Conservation (phyloP, 2,329 filamentous ascomycete genomes). For the Fusarium annulatum region DNA sequence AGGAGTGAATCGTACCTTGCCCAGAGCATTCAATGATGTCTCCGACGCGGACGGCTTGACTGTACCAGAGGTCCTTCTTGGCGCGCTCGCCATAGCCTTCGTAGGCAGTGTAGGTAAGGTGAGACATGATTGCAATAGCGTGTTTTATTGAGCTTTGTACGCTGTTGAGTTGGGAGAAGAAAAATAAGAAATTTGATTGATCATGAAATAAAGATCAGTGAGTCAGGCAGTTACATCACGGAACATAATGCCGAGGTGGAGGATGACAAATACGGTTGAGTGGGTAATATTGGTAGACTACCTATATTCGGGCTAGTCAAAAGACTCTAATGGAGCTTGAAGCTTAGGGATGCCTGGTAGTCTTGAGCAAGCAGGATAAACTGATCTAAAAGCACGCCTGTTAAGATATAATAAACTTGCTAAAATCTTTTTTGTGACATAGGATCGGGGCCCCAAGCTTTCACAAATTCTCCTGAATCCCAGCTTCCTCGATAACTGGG, state of each 20-base stretch:
- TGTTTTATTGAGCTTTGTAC: rapidly evolving
- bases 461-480: too few species aligned
- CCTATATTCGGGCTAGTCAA: not conserved
- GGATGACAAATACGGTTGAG: not conserved
- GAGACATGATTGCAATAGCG: not conserved
- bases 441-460: not conserved
- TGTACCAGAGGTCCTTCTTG: not conserved
- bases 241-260: not conserved
- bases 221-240: not conserved
- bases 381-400: not conserved
- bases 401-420: rapidly evolving
- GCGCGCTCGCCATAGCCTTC: not conserved
- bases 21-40: not conserved
- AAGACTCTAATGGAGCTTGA: too few species aligned
- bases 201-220: not conserved
- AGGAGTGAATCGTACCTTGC: rapidly evolving
- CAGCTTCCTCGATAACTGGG: not conserved
- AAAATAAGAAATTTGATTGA: rapidly evolving
- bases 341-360: not conserved
- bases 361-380: not conserved
- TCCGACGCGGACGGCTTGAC: not conserved
- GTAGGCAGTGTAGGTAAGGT: not conserved
- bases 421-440: rapidly evolving
- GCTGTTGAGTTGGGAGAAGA: not conserved
- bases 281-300: rapidly evolving